phyloP scores from a whole-genome alignment of 192 early-diverging fungal genomes.

The Podila epigama region DNA sequence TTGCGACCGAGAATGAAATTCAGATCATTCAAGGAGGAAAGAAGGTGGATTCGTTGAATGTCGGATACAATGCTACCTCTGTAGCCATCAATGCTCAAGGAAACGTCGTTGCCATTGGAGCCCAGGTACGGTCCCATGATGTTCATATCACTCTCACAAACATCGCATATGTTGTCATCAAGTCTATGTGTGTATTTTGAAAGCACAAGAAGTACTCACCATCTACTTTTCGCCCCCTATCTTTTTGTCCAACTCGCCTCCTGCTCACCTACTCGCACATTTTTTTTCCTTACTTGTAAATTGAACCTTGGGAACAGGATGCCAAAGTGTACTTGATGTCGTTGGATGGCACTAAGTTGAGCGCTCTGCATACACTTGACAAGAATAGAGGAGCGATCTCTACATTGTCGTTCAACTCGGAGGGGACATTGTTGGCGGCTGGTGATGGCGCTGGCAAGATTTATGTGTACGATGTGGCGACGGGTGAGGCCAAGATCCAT shows the following conservation, averaged over 20 bases:
- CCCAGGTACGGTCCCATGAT: constrained; percentile 58
- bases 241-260: too few species aligned
- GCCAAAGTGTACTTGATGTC: constrained; percentile 70
- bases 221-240: too few species aligned
- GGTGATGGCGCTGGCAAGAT: constrained; percentile 88
- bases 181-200: too few species aligned
- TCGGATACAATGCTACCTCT: constrained; percentile 57
- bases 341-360: constrained; percentile 51
- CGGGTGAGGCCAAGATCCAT: constrained; percentile 57
- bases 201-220: too few species aligned
- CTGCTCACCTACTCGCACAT: too few species aligned
- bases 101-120: constrained; percentile 66
- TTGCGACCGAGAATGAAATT: constrained; percentile 60
- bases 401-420: constrained; percentile 78
- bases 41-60: constrained; percentile 39
- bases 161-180: too few species aligned
- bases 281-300: neutral
- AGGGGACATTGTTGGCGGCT: constrained; percentile 75
- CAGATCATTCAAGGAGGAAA: constrained; percentile 61
- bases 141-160: too few species aligned
- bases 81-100: constrained; percentile 64
- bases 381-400: constrained; percentile 76
- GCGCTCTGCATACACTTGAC: constrained; percentile 21
- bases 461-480: constrained; percentile 67
- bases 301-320: constrained; percentile 53